Evolutionary conservation across 805 yeast species (phyloP), one percentile per base, ranked within the genome.

Genomic region (Nakazawaea wyomingensis): DNA sequence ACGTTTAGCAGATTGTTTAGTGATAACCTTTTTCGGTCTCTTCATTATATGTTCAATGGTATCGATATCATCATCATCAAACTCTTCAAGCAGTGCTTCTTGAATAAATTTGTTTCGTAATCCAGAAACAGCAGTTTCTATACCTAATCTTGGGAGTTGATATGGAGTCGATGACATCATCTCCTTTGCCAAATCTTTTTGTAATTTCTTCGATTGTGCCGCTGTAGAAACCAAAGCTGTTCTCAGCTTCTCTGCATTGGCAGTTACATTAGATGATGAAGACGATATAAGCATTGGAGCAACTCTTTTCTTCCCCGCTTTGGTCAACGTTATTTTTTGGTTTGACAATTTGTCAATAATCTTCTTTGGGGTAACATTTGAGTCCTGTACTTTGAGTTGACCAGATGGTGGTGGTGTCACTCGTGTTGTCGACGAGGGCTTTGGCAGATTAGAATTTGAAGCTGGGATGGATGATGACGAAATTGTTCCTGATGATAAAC

Each of bases 221-320:
- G 24, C n/a, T 14, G 41, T 29, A 3, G 46, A 26, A 49, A 39
- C 27, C 40, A 48, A 16, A 30, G 41, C 22, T 34, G 43, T 13
- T 47, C 17, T 27, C 36, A 29, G 4, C 42, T 16, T 37, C 10
- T 42, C 38, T 17, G 30, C 18, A 28, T 35, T 10, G 8, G 46
- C 19, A 10, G 44, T 37, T 17, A 45, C 33, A 48, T 38, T 7
- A 62, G 52, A 21, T 60, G 55, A 16, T 54, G 51, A 3, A 1
- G 68, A 56, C 1, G 90, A 77, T 3, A 84, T 71, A 11, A 84
- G 59, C 18, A 80, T 68, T 4, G 93, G 95, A 1, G 85, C 75
- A 2, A 85, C 88, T 50, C 93, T 63, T 52, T 84, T 85, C 54
- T 78, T 79, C 4, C 93, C 93, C 30, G 82, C 81, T 52, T 85